Evolutionary conservation across 2,329 filamentous ascomycete genomes (phyloP).

Genomic region (Talaromyces sp.): DNA sequence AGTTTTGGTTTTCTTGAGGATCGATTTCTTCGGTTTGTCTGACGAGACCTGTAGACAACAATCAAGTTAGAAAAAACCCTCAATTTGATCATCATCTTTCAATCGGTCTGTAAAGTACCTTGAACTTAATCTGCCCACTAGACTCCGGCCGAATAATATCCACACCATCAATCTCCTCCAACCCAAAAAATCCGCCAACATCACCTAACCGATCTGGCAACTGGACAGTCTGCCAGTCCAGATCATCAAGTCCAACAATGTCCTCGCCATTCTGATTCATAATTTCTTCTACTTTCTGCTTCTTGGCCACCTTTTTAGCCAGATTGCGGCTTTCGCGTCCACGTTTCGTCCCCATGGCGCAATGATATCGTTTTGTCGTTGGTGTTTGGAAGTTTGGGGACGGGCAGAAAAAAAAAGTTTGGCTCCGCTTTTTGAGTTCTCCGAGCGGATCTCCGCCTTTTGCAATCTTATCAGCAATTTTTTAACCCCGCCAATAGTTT

Average conservation of each 20-base stretch:
- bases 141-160: slow-evolving; percentile 71
- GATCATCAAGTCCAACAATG: slow-evolving; percentile 48
- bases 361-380: background rate
- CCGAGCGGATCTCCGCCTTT: slow-evolving; percentile 12
- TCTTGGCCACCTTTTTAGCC: slow-evolving; percentile 36
- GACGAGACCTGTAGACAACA: slow-evolving; percentile 28
- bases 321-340: slow-evolving; percentile 33
- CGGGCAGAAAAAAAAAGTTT: slow-evolving; percentile 35
- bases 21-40: slow-evolving; percentile 36
- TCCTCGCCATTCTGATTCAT: slow-evolving; percentile 27
- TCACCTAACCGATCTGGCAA: slow-evolving; percentile 78
- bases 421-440: slow-evolving; percentile 19
- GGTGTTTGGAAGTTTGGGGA: slow-evolving; percentile 15
- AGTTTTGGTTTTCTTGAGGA: slow-evolving; percentile 28
- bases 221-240: slow-evolving; percentile 63
- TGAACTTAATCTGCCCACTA: slow-evolving; percentile 47
- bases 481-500: slow-evolving; percentile 13
- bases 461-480: slow-evolving; percentile 20
- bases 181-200: slow-evolving; percentile 87
- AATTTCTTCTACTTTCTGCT: slow-evolving; percentile 30
- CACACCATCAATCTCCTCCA: slow-evolving; percentile 90
- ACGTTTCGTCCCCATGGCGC: slow-evolving; percentile 40
- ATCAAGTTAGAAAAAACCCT: slow-evolving; percentile 15
- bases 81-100: too few relatives aligned
- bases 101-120: slow-evolving; percentile 29